Evolutionary conservation across 73 alveolate genomes (phyloP), one percentile per base, ranked within the genome.

Genomic region (Stentor roeselii): DNA sequence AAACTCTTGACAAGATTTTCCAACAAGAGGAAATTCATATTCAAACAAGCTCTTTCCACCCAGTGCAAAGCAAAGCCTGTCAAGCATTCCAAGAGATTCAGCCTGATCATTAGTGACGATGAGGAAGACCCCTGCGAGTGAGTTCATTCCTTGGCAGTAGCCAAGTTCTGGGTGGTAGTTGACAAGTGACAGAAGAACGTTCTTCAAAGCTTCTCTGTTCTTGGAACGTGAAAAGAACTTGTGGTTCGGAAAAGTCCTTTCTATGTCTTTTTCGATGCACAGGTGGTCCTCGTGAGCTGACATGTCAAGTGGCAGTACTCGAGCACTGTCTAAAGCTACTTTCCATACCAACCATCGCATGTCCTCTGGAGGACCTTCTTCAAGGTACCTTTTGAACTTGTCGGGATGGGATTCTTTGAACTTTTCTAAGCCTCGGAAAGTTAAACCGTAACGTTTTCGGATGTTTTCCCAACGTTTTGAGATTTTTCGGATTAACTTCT

Each of bases 101-200:
- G 11, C 34, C 34, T 32, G 15, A 32, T 67, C 41, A 30, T 67
- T n/a, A 2, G 41, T 27, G 21, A 32, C 42, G 21, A 67, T 67
- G 14, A 67, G 41, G 21, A 67, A 67, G 21, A 32, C 34, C 1
- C 41, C 80, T n/a, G 80, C 80, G 37, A 67, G 21, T 21, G n/a
- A 67, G 34, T 67, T 67, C 80, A 67, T 67, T 21, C 80, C 80
- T 67, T 67, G 80, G 41, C 80, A 67, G 34, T 67, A 67, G 15
- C 80, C 80, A 0, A 67, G 11, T 21, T 2, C 37, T 21, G 80
- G 80, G 27, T 32, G 11, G 2, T 67, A 21, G 2, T 67, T 67
- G 21, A 32, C 80, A n/a, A 67, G 14, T n/a, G 80, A 21, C 2
- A 67, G 21, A 21, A 67, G 80, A 67, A 67, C 41, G 41, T 67